Percentiles rank a stretch among this genome's conserved stretches.
phyloP scores from a whole-genome alignment of 108 stramenopile species.

The Pseudonitzschia multistriata region DNA sequence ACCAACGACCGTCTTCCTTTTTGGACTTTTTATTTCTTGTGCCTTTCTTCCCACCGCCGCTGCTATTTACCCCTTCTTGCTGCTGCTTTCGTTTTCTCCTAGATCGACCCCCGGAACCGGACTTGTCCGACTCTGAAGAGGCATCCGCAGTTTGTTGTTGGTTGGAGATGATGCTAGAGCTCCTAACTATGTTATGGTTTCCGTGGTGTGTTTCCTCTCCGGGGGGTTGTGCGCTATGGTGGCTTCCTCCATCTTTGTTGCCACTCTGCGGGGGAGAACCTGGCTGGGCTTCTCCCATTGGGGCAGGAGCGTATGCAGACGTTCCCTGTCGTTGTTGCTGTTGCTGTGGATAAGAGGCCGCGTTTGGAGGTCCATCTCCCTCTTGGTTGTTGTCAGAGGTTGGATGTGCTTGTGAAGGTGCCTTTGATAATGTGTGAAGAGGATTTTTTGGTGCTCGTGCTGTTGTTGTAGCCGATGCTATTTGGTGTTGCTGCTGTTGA shows the following conservation, averaged over 20 bases:
- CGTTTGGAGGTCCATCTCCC: not conserved
- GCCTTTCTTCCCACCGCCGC: slow-evolving; percentile 4
- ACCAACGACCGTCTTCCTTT: slow-evolving; percentile 68
- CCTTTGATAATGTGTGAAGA: not conserved
- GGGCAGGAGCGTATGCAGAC: not conserved
- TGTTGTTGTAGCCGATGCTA: no score
- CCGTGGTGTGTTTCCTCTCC: not conserved
- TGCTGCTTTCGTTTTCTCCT: slow-evolving; percentile 22
- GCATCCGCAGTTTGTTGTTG: slow-evolving; percentile 10
- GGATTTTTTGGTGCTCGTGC: slow-evolving; percentile 2
- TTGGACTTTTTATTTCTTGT: slow-evolving; percentile 49
- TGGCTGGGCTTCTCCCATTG: not conserved
- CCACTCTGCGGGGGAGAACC: not conserved
- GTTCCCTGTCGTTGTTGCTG: slow-evolving; percentile 1
- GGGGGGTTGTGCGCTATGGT: not conserved
- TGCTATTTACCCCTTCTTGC: not conserved
- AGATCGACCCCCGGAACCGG: slow-evolving; percentile 1
- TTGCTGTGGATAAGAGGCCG: not conserved
- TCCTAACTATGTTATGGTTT: not conserved
- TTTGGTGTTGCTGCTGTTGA: slow-evolving; percentile 19
- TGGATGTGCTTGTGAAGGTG: not conserved
- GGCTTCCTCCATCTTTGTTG: not conserved
- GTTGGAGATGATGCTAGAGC: slow-evolving; percentile 6
- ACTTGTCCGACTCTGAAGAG: slow-evolving; percentile 11
- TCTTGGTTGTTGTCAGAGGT: not conserved